Evolutionary conservation across 1,284 basidiomycete species (phyloP).

Genomic region (Malassezia japonica): DNA sequence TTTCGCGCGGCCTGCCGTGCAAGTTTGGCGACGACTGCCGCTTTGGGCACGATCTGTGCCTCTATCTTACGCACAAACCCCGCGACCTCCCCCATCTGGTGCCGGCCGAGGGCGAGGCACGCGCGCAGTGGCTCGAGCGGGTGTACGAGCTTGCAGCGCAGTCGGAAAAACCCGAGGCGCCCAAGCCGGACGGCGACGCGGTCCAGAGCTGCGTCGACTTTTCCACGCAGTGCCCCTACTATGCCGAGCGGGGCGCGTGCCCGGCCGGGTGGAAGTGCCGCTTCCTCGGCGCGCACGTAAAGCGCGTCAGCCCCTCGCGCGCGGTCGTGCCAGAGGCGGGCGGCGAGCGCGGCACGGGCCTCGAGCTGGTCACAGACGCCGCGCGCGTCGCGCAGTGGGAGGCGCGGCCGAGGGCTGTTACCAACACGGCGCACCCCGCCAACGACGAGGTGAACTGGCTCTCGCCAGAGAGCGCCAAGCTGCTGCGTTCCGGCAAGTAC

Average conservation of each 20-base stretch:
- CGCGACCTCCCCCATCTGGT: neutral
- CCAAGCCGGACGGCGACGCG: conserved; percentile 14
- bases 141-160: conserved; percentile 1
- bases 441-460: conserved; percentile 69
- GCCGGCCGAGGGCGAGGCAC: neutral
- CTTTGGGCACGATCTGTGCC: conserved; percentile 14
- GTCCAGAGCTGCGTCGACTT: conserved; percentile 54
- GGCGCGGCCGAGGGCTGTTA: neutral
- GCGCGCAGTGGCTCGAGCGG: conserved; percentile 7
- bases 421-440: conserved; percentile 33
- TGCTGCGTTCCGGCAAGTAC: conserved; percentile 27
- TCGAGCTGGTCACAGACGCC: conserved; percentile 54
- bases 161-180: neutral
- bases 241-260: conserved; percentile 66
- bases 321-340: conserved; percentile 1
- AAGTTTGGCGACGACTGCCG: conserved; percentile 13
- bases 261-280: conserved; percentile 81
- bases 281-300: conserved; percentile 66
- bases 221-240: conserved; percentile 60
- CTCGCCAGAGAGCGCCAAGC: conserved; percentile 35
- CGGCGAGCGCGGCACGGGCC: conserved; percentile 25
- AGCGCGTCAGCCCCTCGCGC: conserved; percentile 20
- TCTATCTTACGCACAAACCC: conserved; percentile 12
- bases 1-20: conserved; percentile 5
- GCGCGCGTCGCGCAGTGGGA: conserved; percentile 51